A percentile compares a stretch with the other conserved stretches of the same genome.
Evolutionary conservation across 768 basidiomycete species (phyloP).

Genomic region (Phallus indusiatus): DNA sequence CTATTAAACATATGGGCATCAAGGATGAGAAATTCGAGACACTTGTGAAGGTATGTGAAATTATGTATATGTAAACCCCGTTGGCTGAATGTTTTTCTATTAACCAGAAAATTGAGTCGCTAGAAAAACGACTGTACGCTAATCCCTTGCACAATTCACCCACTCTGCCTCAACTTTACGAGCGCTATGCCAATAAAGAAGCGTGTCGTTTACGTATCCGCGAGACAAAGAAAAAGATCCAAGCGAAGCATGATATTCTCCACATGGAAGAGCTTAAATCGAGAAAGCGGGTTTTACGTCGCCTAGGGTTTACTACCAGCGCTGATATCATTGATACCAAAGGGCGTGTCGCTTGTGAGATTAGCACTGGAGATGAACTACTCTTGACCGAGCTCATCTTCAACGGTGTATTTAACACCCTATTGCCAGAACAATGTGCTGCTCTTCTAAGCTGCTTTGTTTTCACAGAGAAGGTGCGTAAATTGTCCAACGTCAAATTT

Average conservation of each 20-base stretch:
- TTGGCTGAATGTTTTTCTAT: not conserved
- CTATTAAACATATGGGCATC: slow-evolving; percentile 91
- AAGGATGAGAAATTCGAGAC: slow-evolving; percentile 88
- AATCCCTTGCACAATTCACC: slow-evolving; percentile 74
- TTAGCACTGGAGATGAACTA: slow-evolving; percentile 93
- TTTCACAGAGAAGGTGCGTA: slow-evolving; percentile 83
- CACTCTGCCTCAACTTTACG: slow-evolving; percentile 71
- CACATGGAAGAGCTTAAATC: slow-evolving; percentile 96
- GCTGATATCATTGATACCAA: slow-evolving; percentile 97
- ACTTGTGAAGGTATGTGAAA: slow-evolving; percentile 57
- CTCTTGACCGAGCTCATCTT: slow-evolving; percentile 95
- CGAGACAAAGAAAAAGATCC: slow-evolving; percentile 74
- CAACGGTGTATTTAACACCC: slow-evolving; percentile 88
- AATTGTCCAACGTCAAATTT: not conserved
- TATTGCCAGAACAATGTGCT: slow-evolving; percentile 87
- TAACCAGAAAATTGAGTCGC: slow-evolving; percentile 75
- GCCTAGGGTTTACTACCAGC: slow-evolving; percentile 81
- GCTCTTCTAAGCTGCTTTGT: slow-evolving; percentile 96
- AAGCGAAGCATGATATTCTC: slow-evolving; percentile 82
- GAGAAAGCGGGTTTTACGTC: slow-evolving; percentile 86
- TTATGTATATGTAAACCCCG: not conserved
- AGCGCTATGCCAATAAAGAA: slow-evolving; percentile 69
- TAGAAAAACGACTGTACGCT: slow-evolving; percentile 79
- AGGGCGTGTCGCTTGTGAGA: slow-evolving; percentile 96
- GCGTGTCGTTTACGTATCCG: slow-evolving; percentile 61